These are phyloP conservation scores for Ustilago bromivora DNA, from an alignment of 1,284 basidiomycete genomes.

Conservation along the genomic window DNA sequence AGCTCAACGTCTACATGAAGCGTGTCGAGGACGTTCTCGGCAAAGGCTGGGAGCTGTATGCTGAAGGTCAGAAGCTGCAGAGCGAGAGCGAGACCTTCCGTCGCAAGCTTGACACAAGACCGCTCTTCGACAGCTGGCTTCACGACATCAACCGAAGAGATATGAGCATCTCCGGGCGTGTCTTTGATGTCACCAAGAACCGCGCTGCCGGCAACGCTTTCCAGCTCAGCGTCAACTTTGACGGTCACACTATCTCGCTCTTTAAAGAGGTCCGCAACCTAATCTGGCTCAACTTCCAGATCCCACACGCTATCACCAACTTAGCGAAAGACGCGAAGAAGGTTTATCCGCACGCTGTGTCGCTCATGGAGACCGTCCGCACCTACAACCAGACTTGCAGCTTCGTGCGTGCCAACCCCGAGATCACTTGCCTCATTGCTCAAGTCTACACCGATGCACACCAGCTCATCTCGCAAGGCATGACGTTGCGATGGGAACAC, in stretches of 20 bases:
- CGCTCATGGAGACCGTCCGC: conserved; percentile 93
- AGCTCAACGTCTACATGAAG: conserved; percentile 96
- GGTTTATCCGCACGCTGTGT: conserved; percentile 95
- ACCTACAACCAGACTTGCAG: conserved; percentile 95
- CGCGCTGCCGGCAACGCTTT: conserved; percentile 74
- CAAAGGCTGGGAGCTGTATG: conserved; percentile 97
- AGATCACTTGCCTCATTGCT: conserved; percentile 82
- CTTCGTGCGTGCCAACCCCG: conserved; percentile 83
- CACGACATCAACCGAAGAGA: conserved; percentile 89
- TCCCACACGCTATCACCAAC: conserved; percentile 92
- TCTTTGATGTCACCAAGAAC: conserved; percentile 92
- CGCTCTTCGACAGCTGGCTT: conserved; percentile 95
- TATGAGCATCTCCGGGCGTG: conserved; percentile 89
- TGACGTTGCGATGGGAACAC: conserved; percentile 95
- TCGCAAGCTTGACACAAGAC: conserved; percentile 92
- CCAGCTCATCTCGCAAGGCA: conserved; percentile 69
- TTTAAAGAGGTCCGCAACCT: conserved; percentile 98
- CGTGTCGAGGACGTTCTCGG: conserved; percentile 99
- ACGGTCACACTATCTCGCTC: conserved; percentile 95
- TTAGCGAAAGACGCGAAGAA: conserved; percentile 98
- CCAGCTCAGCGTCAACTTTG: conserved; percentile 94
- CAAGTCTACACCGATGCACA: conserved; percentile 61
- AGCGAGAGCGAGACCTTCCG: conserved; percentile 91
- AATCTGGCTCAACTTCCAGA: conserved; percentile 93
- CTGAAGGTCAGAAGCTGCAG: conserved; percentile 97